These are phyloP conservation scores for Scedosporium dehoogii DNA, from an alignment of 2,329 filamentous ascomycete species.

Conservation along the genomic window DNA sequence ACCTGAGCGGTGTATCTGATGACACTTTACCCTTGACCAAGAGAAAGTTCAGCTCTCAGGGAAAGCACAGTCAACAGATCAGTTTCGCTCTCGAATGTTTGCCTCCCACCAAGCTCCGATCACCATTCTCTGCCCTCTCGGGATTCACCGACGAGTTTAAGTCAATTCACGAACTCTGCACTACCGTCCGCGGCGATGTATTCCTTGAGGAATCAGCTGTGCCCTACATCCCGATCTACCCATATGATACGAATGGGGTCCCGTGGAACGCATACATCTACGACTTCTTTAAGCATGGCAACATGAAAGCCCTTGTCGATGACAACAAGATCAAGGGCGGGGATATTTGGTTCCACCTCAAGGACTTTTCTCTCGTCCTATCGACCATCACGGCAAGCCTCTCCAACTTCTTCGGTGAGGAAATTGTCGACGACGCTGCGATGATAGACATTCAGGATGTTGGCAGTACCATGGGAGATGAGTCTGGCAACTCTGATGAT, in stretches of 20 bases:
- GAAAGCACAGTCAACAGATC: slow-evolving; percentile 13
- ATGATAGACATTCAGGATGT: slow-evolving; percentile 33
- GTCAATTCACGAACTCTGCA: slow-evolving; percentile 58
- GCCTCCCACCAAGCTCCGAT: slow-evolving; percentile 41
- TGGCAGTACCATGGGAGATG: slow-evolving; percentile 33
- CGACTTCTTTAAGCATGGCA: slow-evolving; percentile 70
- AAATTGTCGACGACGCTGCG: slow-evolving; percentile 18
- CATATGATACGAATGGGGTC: slow-evolving; percentile 35
- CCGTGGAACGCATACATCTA: slow-evolving; percentile 60
- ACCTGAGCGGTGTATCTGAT: slow-evolving; percentile 42
- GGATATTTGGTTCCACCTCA: slow-evolving; percentile 64
- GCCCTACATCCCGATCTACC: slow-evolving; percentile 54
- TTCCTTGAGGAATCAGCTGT: slow-evolving; percentile 68
- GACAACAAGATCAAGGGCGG: slow-evolving; percentile 58
- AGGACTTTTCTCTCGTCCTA: slow-evolving; percentile 46
- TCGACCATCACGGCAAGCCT: slow-evolving; percentile 63
- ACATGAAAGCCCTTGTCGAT: slow-evolving; percentile 44
- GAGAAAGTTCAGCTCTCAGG: slow-evolving; percentile 27
- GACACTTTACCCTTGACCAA: slow-evolving; percentile 48
- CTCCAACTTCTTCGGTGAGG: slow-evolving; percentile 41
- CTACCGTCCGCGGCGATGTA: slow-evolving; percentile 53
- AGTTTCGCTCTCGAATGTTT: slow-evolving; percentile 14
- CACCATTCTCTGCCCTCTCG: slow-evolving; percentile 62
- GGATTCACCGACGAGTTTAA: slow-evolving; percentile 55
- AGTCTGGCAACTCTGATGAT: slow-evolving; percentile 21